phyloP scores from a whole-genome alignment of 2,329 filamentous ascomycete genomes.

The Helotiales sp. region DNA sequence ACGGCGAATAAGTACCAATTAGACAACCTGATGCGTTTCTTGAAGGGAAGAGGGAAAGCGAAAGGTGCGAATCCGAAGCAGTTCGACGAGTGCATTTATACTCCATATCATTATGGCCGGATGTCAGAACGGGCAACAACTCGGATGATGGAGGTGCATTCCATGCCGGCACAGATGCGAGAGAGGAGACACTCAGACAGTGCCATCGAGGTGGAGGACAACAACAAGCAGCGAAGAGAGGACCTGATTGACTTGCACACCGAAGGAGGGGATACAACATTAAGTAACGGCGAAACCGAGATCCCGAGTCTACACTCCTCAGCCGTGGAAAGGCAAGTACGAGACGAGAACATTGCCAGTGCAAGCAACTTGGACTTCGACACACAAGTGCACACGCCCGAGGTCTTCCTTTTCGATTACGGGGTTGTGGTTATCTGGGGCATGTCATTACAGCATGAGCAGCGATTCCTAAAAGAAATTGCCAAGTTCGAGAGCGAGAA shows the following conservation, averaged over 20 bases:
- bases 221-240: constrained; percentile 59
- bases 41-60: constrained; percentile 81
- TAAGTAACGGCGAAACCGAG: constrained; percentile 43
- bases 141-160: constrained; percentile 36
- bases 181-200: constrained; percentile 80
- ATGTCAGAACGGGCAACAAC: constrained; percentile 41
- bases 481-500: constrained; percentile 94
- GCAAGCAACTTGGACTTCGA: constrained; percentile 72
- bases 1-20: constrained; percentile 91
- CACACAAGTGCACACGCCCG: constrained; percentile 85
- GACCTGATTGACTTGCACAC: constrained; percentile 67
- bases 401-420: constrained; percentile 96
- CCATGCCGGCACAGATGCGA: constrained; percentile 48
- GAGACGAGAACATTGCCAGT: constrained; percentile 47
- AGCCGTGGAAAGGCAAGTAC: constrained; percentile 38
- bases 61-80: constrained; percentile 85
- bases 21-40: constrained; percentile 85
- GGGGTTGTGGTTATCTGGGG: constrained; percentile 98
- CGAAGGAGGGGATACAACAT: constrained; percentile 41
- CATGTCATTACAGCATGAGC: constrained; percentile 89
- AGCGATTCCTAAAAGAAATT: constrained; percentile 89
- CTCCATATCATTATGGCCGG: constrained; percentile 81
- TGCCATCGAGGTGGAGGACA: constrained; percentile 69
- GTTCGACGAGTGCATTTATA: constrained; percentile 98
- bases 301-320: constrained; percentile 31